phyloP scores from a whole-genome alignment of 495 filamentous ascomycete genomes.

The Mytilinidion resinicola region DNA sequence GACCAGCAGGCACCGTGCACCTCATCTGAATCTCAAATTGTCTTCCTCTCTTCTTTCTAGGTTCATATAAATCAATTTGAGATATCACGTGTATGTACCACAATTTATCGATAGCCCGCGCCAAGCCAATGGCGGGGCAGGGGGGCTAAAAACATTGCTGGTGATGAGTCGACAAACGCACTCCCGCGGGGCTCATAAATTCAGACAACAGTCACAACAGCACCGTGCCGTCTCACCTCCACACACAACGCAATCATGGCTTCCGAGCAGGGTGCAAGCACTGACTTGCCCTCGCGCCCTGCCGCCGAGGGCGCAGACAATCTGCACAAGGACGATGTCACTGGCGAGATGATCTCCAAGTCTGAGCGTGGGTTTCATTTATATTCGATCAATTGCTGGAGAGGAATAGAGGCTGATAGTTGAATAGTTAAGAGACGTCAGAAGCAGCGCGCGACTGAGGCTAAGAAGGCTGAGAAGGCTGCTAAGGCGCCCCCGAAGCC shows the following conservation, averaged over 20 bases:
- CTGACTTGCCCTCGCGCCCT: background rate
- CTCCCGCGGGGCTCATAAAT: no score
- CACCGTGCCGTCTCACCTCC: no score
- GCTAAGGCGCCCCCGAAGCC: conserved; percentile 59
- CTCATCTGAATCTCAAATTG: no score
- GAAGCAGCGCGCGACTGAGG: conserved; percentile 81
- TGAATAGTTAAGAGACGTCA: conserved; percentile 71
- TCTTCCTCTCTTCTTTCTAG: no score
- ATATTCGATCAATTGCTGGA: background rate
- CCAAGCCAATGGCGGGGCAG: no score
- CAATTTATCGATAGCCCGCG: no score
- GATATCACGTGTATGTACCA: no score
- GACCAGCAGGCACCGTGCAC: no score
- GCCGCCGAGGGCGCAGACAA: conserved; percentile 19
- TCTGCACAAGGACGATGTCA: conserved; percentile 35
- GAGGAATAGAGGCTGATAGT: background rate
- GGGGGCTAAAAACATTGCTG: no score
- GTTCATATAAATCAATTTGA: no score
- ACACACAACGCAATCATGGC: background rate
- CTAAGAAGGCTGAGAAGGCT: conserved; percentile 80
- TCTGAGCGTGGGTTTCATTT: conserved; percentile 29
- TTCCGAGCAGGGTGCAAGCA: background rate
- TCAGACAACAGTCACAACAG: no score
- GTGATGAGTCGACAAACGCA: no score
- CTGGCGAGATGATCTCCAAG: conserved; percentile 40